phyloP scores from a whole-genome alignment of 2,329 filamentous ascomycete species.

The Nannizzia gypsea region DNA sequence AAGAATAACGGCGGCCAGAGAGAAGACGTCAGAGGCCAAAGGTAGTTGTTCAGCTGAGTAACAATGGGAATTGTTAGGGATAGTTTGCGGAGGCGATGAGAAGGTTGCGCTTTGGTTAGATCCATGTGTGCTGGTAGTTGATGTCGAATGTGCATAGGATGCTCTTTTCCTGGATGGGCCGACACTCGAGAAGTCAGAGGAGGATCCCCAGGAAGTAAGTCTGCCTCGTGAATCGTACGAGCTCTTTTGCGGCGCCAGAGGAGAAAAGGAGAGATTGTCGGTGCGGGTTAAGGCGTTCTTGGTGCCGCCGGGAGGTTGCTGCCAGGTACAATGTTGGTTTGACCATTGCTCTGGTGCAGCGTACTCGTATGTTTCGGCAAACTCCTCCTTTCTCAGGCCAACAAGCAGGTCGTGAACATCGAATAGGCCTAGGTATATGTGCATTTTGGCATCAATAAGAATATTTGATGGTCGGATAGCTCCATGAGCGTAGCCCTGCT shows the following conservation, averaged over 20 bases:
- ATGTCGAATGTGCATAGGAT: constrained; percentile 4
- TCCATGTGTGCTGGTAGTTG: neutral
- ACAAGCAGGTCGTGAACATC: constrained; percentile 45
- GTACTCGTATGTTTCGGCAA: constrained; percentile 49
- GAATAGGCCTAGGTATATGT: constrained; percentile 48
- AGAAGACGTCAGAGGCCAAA: constrained; percentile 44
- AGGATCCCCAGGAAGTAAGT: neutral
- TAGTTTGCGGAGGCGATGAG: neutral
- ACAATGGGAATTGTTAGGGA: neutral
- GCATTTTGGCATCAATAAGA: constrained; percentile 44
- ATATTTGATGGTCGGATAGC: constrained; percentile 50
- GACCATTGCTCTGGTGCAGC: constrained; percentile 45
- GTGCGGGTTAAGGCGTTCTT: neutral
- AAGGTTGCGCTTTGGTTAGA: constrained; percentile 1
- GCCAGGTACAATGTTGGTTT: constrained; percentile 12
- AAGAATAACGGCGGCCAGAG: constrained; percentile 46
- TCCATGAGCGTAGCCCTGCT: constrained; percentile 43
- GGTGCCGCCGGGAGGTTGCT: neutral
- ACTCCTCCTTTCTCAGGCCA: constrained; percentile 40
- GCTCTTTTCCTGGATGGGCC: neutral
- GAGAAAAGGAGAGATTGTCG: neutral
- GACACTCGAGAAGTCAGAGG: neutral
- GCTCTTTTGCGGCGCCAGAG: neutral
- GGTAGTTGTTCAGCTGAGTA: neutral
- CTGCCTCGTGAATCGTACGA: neutral